Conservation (phyloP, 148 eudicot species). For the Arbutus unedo region DNA sequence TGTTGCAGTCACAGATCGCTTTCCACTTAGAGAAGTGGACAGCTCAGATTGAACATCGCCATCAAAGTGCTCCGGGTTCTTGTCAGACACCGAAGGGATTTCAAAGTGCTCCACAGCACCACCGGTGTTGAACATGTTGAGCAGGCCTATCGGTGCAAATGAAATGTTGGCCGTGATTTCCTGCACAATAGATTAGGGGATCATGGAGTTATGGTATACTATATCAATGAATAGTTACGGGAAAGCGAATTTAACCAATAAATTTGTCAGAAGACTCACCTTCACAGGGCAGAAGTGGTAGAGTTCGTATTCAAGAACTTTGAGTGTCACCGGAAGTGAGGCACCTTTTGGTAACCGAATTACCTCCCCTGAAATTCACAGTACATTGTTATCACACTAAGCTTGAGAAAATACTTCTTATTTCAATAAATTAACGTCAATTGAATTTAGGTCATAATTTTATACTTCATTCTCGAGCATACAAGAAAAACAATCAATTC, state of each 20-base stretch:
- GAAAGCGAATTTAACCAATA: neutral
- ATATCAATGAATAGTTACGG: neutral
- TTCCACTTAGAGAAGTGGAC: constrained; percentile 18
- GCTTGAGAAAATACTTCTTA: neutral
- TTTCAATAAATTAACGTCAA: neutral
- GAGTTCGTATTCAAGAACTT: constrained; percentile 82
- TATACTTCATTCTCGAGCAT: neutral
- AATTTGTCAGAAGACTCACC: constrained; percentile 32
- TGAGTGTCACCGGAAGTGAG: constrained; percentile 74
- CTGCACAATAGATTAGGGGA: constrained; percentile 31
- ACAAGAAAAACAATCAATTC: too few species aligned
- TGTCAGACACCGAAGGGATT: constrained; percentile 30
- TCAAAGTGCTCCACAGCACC: constrained; percentile 69
- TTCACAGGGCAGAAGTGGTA: constrained; percentile 82
- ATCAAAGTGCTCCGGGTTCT: constrained; percentile 25
- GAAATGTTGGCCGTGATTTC: constrained; percentile 50
- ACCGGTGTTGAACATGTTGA: constrained; percentile 81
- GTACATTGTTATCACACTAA: neutral
- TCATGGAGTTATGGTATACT: neutral
- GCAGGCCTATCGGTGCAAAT: constrained; percentile 83
- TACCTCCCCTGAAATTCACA: constrained; percentile 49
- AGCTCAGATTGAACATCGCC: constrained; percentile 33
- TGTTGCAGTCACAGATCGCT: constrained; percentile 36
- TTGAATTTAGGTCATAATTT: neutral
- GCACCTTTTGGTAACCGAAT: constrained; percentile 59